A percentile compares a stretch with the other conserved stretches of the same genome.
Conservation (phyloP, 345 rosid genomes). For the Eucalyptus cladocalyx region DNA sequence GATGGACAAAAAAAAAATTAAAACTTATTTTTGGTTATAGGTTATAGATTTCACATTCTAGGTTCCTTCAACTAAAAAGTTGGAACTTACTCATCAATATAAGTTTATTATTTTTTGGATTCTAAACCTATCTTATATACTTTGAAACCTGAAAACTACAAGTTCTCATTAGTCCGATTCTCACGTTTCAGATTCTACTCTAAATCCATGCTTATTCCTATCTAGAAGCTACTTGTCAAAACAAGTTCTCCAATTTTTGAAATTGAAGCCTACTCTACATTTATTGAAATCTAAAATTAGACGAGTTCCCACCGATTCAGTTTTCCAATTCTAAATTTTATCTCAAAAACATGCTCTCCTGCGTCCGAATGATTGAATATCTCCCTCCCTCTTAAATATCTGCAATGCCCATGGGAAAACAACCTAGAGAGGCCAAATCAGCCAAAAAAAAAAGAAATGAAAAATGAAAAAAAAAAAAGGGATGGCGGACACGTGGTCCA, state of each 20-base stretch:
- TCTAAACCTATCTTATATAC: accelerated
- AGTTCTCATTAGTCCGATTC: accelerated
- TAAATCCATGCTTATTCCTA: no score
- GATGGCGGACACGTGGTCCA: not conserved
- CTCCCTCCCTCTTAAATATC: not conserved
- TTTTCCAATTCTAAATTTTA: accelerated
- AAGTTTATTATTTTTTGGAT: no score
- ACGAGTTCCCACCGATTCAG: accelerated
- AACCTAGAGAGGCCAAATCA: not conserved
- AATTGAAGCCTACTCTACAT: accelerated
- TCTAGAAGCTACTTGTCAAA: no score
- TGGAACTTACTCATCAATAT: accelerated
- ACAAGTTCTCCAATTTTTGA: no score
- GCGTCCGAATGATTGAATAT: not conserved
- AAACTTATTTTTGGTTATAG: no score
- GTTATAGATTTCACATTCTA: no score
- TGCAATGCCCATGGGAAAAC: not conserved
- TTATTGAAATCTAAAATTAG: no score
- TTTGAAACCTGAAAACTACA: accelerated
- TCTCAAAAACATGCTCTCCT: no score
- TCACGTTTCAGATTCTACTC: accelerated
- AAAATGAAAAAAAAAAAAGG: no score
- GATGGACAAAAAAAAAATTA: no score
- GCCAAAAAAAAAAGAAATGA: not conserved
- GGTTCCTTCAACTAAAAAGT: no score